Percentiles rank a stretch among this genome's conserved stretches.
Evolutionary conservation across 257 asterid genomes (phyloP).

Genomic region (Fraxinus americana): DNA sequence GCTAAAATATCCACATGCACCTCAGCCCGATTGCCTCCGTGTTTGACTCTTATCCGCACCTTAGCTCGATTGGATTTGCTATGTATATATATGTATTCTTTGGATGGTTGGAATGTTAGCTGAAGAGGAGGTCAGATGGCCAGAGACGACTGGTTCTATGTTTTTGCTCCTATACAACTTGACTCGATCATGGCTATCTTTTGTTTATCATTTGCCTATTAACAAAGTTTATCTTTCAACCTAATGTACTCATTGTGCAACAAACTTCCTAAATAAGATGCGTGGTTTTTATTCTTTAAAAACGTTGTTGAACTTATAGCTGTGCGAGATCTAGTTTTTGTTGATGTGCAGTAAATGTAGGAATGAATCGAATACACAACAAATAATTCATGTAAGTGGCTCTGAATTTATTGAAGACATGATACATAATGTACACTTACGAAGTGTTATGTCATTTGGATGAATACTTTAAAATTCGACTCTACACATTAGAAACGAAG

Average conservation of each 20-base stretch:
- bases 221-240: constrained; percentile 21
- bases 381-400: neutral
- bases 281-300: neutral
- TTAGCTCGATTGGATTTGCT: neutral
- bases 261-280: neutral
- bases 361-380: too few relatives aligned
- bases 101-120: constrained; percentile 36
- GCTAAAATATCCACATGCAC: neutral
- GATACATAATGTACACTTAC: too few relatives aligned
- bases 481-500: too few relatives aligned
- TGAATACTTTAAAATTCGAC: too few relatives aligned
- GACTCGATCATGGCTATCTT: constrained; percentile 39
- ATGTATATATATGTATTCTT: neutral
- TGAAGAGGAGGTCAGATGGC: constrained; percentile 6
- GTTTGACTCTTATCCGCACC: neutral
- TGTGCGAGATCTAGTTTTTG: neutral
- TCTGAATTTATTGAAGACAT: neutral
- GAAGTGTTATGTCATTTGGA: too few relatives aligned
- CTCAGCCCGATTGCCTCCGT: neutral
- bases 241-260: neutral
- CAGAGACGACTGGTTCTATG: constrained; percentile 25
- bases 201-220: constrained; percentile 20
- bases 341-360: too few relatives aligned
- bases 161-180: constrained; percentile 48
- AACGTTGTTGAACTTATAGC: neutral